Evolutionary conservation across 1,139 yeast genomes (phyloP).

Genomic region (Zygosaccharomyces sapae): DNA sequence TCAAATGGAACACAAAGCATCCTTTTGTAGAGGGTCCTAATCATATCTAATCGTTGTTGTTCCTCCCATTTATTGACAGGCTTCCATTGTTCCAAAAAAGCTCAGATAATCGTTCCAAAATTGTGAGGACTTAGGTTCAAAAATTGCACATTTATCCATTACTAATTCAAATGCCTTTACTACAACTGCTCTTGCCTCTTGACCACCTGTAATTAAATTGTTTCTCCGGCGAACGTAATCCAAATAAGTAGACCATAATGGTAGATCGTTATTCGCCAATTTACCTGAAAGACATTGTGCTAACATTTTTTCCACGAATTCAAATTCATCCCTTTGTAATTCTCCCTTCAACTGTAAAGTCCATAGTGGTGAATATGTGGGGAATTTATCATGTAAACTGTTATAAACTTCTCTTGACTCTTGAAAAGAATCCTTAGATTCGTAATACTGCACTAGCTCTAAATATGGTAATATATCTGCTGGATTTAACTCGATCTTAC

Average conservation of each 20-base stretch:
- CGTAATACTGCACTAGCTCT: constrained; percentile 51
- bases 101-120: constrained; percentile 81
- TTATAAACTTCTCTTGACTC: constrained; percentile 59
- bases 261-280: constrained; percentile 30
- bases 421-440: constrained; percentile 58
- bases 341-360: constrained; percentile 66
- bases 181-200: constrained; percentile 70
- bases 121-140: constrained; percentile 66
- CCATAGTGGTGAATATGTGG: constrained; percentile 68
- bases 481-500: constrained; percentile 41
- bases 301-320: constrained; percentile 41
- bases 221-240: constrained; percentile 76
- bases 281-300: constrained; percentile 35
- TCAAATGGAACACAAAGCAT: constrained; percentile 69
- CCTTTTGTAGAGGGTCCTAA: constrained; percentile 69
- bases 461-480: constrained; percentile 57
- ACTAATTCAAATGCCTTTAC: constrained; percentile 85
- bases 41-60: constrained; percentile 73
- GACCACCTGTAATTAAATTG: constrained; percentile 79
- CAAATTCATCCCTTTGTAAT: constrained; percentile 63
- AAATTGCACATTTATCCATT: constrained; percentile 62
- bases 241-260: constrained; percentile 70
- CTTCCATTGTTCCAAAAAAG: constrained; percentile 75
- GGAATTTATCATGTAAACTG: constrained; percentile 60
- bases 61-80: constrained; percentile 82